Evolutionary conservation across 345 rosid genomes (phyloP).

Genomic region (Aurinia saxatilis): DNA sequence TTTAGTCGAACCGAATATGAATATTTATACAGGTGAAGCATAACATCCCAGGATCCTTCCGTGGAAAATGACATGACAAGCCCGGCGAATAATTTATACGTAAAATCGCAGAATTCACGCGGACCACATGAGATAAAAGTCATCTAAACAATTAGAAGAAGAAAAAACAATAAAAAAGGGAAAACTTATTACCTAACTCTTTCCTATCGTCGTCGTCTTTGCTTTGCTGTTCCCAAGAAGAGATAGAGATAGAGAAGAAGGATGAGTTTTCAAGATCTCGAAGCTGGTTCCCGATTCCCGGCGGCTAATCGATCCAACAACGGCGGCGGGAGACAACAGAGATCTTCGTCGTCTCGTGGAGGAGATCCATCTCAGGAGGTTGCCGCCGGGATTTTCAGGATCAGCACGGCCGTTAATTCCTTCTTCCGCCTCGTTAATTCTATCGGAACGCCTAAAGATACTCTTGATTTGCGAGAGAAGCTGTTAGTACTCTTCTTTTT

Average conservation of each 20-base stretch:
- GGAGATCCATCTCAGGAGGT: slow-evolving; percentile 54
- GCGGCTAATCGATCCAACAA: slow-evolving; percentile 7
- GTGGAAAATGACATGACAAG: slow-evolving; percentile 15
- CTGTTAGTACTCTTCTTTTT: slow-evolving; percentile 36
- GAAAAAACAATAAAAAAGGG: background rate
- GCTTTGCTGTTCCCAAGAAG: background rate
- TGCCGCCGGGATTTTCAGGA: slow-evolving; percentile 65
- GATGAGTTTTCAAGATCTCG: slow-evolving; percentile 71
- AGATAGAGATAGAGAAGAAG: background rate
- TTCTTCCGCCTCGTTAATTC: slow-evolving; percentile 67
- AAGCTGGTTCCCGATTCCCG: slow-evolving; percentile 31
- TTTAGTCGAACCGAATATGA: background rate
- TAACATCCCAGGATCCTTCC: slow-evolving; percentile 10
- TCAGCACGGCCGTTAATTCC: slow-evolving; percentile 57
- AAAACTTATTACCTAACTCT: slow-evolving; percentile 18
- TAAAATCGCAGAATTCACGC: slow-evolving; percentile 12
- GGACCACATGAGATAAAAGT: slow-evolving; percentile 15
- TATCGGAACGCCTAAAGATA: slow-evolving; percentile 71
- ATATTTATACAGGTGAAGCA: background rate
- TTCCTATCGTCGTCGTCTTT: slow-evolving; percentile 12
- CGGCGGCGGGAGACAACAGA: slow-evolving; percentile 23
- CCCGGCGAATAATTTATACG: background rate
- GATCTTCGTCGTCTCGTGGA: slow-evolving; percentile 17
- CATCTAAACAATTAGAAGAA: background rate
- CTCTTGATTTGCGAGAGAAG: slow-evolving; percentile 55